Percentiles rank a stretch among this genome's conserved stretches.
These are phyloP conservation scores for Trametes hirsuta DNA, from an alignment of 1,284 basidiomycete genomes.

Conservation along the genomic window DNA sequence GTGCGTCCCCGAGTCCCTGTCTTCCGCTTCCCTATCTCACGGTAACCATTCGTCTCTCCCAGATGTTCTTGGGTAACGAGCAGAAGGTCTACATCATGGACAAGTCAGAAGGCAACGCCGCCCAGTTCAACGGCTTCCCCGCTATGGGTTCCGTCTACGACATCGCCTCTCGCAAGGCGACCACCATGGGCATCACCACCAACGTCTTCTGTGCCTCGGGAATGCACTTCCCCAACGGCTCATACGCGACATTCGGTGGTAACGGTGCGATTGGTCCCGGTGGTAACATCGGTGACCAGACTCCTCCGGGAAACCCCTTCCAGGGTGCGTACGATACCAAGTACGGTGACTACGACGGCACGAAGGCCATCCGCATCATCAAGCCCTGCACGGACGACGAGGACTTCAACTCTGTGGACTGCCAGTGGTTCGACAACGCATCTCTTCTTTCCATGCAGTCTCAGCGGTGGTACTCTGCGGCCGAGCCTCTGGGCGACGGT, in stretches of 20 bases:
- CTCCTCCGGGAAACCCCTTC: slow-evolving; percentile 44
- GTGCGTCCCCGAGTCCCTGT: slow-evolving; percentile 29
- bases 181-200: slow-evolving; percentile 72
- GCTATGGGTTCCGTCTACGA: slow-evolving; percentile 51
- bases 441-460: slow-evolving; percentile 72
- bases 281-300: slow-evolving; percentile 60
- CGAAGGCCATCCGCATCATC: slow-evolving; percentile 71
- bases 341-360: slow-evolving; percentile 71
- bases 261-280: slow-evolving; percentile 79
- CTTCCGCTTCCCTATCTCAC: slow-evolving; percentile 1
- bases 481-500: slow-evolving; percentile 74
- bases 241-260: slow-evolving; percentile 49
- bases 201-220: slow-evolving; percentile 87
- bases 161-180: slow-evolving; percentile 51
- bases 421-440: slow-evolving; percentile 82
- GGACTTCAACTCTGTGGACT: slow-evolving; percentile 52
- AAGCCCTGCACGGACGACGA: slow-evolving; percentile 67
- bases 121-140: slow-evolving; percentile 48
- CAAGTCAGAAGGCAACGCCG: slow-evolving; percentile 57
- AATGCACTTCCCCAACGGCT: slow-evolving; percentile 51
- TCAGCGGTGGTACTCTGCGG: slow-evolving; percentile 87
- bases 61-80: slow-evolving; percentile 50
- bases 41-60: neutral
- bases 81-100: slow-evolving; percentile 50
- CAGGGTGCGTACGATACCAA: slow-evolving; percentile 59